phyloP scores from a whole-genome alignment of 495 filamentous ascomycete genomes.

The Talaromyces adpressus region DNA sequence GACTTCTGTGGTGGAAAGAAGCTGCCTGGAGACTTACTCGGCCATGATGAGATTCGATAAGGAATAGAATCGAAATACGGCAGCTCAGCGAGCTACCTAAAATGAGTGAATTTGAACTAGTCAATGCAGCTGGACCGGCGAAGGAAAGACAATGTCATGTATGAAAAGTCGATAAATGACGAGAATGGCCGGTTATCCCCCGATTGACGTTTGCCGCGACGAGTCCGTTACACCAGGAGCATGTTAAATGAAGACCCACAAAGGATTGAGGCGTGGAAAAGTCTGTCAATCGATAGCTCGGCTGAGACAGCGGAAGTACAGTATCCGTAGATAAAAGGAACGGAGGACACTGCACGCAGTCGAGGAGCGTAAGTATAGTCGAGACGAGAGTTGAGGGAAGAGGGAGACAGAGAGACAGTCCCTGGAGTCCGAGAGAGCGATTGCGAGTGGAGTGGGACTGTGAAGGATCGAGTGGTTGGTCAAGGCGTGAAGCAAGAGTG shows the following conservation, averaged over 20 bases:
- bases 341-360: not conserved
- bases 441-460: not conserved
- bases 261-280: not conserved
- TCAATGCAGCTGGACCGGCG: not conserved
- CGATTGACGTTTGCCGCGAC: not conserved
- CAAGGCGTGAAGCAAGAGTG: not conserved
- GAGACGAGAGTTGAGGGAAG: not conserved
- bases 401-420: not conserved
- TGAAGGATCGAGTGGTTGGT: not conserved
- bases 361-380: not conserved
- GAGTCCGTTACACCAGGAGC: not conserved
- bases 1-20: not conserved
- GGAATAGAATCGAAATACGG: not conserved
- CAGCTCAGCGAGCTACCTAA: not conserved
- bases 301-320: not conserved
- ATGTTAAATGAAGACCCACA: constrained; percentile 4
- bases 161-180: not conserved
- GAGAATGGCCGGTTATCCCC: not conserved
- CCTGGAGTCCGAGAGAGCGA: not conserved
- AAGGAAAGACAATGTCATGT: not conserved
- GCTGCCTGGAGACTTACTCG: constrained; percentile 28
- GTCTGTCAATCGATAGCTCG: not conserved
- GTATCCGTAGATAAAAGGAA: not conserved
- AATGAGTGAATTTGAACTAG: not conserved
- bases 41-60: constrained; percentile 25